Percentiles rank a stretch among this genome's conserved stretches.
These are phyloP conservation scores for Cercospora berteroae DNA, from an alignment of 2,329 filamentous ascomycete genomes.

Conservation along the genomic window DNA sequence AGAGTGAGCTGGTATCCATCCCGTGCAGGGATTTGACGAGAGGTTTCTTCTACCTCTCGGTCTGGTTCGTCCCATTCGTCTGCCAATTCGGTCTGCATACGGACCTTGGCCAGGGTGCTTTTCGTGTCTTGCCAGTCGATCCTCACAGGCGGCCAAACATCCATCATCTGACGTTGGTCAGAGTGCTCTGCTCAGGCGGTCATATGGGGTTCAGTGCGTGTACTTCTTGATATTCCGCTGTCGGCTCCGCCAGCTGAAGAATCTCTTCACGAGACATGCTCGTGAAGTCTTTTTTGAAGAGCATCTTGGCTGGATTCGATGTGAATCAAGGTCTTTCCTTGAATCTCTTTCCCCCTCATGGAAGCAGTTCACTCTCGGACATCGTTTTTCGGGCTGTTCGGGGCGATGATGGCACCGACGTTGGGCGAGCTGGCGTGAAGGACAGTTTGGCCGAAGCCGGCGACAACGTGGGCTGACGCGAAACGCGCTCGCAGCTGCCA, in stretches of 20 bases:
- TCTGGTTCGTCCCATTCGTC: constrained; percentile 23
- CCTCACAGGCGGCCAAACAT: constrained; percentile 19
- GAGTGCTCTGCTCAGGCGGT: not conserved
- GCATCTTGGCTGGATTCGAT: constrained; percentile 1
- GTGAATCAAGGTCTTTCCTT: not conserved
- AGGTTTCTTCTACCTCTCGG: constrained; percentile 14
- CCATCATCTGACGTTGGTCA: constrained; percentile 14
- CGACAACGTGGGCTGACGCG: not conserved
- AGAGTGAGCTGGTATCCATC: constrained; percentile 20
- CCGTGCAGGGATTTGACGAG: constrained; percentile 2
- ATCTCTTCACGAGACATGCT: constrained; percentile 21
- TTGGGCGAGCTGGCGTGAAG: not conserved
- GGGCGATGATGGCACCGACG: not conserved
- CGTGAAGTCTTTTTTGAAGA: constrained; percentile 18
- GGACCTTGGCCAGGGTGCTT: constrained; percentile 13
- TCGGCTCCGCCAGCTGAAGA: constrained; percentile 20
- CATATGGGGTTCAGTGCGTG: not conserved
- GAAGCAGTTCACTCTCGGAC: no score
- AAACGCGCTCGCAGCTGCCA: not conserved
- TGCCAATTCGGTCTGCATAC: constrained; percentile 19
- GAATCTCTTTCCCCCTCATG: no score
- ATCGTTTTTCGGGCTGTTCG: not conserved
- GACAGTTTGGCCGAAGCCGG: not conserved
- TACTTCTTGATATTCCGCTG: constrained; percentile 22
- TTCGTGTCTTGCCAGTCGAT: constrained; percentile 18